Conservation (phyloP, 192 early-diverging fungal genomes). For the Allomyces arbusculus region DNA sequence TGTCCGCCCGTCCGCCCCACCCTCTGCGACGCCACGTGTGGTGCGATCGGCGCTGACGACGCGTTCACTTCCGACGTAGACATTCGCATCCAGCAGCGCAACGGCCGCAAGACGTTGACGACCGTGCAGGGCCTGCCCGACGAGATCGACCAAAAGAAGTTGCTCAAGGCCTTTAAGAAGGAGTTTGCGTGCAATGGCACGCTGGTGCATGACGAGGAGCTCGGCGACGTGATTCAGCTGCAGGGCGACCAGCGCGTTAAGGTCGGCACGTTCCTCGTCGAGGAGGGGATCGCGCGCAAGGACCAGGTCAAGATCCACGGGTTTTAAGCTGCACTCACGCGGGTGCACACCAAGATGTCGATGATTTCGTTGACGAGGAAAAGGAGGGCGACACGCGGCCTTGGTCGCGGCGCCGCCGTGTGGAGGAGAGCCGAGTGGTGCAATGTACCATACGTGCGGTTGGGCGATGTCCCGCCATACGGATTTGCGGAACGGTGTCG, state of each 20-base stretch:
- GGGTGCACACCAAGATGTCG: too few species aligned
- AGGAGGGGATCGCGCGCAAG: conserved; percentile 63
- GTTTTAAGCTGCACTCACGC: conserved; percentile 36
- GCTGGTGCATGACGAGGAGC: conserved; percentile 78
- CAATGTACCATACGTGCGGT: too few species aligned
- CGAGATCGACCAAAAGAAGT: conserved; percentile 67
- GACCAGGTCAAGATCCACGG: conserved; percentile 85
- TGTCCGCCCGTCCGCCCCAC: too few species aligned
- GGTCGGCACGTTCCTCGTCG: conserved; percentile 54
- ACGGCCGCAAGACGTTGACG: conserved; percentile 89
- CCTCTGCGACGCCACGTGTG: too few species aligned
- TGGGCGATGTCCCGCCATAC: too few species aligned
- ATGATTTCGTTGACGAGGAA: too few species aligned
- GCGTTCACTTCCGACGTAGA: conserved; percentile 26
- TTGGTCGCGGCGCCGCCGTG: too few species aligned
- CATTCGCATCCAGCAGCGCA: conserved; percentile 92
- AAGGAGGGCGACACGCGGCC: too few species aligned
- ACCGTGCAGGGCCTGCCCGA: conserved; percentile 79
- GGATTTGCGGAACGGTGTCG: too few species aligned
- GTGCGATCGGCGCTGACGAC: too few species aligned
- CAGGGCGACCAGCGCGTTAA: conserved; percentile 84
- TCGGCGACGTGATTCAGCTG: conserved; percentile 81
- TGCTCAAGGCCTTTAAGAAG: conserved; percentile 94
- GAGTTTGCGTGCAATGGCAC: conserved; percentile 89
- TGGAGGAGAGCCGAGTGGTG: too few species aligned